Evolutionary conservation across 164 flowering plant species (phyloP).

Genomic region (Tinospora cordifolia): DNA sequence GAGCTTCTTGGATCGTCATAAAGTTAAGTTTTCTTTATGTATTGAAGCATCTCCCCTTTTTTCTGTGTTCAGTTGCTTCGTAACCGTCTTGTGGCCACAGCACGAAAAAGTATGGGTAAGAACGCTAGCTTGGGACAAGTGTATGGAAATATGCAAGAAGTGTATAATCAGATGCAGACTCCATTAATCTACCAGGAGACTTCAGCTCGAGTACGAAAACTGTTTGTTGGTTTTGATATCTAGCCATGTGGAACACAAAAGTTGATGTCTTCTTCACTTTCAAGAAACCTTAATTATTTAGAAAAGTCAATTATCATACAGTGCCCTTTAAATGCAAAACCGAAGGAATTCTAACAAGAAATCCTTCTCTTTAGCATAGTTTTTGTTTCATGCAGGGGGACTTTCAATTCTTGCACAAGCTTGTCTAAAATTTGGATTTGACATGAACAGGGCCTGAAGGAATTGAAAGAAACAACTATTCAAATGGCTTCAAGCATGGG

Average conservation of each 20-base stretch:
- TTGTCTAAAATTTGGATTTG: not conserved
- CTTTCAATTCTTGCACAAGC: not conserved
- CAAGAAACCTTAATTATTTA: not conserved
- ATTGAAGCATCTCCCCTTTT: not conserved
- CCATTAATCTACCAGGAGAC: constrained; percentile 74
- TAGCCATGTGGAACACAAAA: not conserved
- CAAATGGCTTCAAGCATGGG: constrained; percentile 87
- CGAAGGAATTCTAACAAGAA: not conserved
- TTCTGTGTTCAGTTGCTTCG: constrained; percentile 73
- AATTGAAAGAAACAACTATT: constrained; percentile 81
- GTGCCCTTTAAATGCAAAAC: not conserved
- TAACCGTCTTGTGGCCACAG: constrained; percentile 70
- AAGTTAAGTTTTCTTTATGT: not conserved
- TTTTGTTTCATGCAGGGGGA: too few species aligned
- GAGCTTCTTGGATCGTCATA: not conserved
- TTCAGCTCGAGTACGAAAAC: constrained; percentile 39
- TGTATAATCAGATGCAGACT: constrained; percentile 90
- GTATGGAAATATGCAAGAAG: constrained; percentile 95
- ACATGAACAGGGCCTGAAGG: constrained; percentile 61
- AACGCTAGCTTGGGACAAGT: constrained; percentile 85
- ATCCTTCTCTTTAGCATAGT: too few species aligned
- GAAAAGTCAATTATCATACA: not conserved
- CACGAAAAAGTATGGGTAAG: constrained; percentile 55
- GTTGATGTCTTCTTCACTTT: not conserved
- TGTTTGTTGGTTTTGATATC: not conserved